Conservation (phyloP, 2,329 filamentous ascomycete species). For the Monilinia polystroma region DNA sequence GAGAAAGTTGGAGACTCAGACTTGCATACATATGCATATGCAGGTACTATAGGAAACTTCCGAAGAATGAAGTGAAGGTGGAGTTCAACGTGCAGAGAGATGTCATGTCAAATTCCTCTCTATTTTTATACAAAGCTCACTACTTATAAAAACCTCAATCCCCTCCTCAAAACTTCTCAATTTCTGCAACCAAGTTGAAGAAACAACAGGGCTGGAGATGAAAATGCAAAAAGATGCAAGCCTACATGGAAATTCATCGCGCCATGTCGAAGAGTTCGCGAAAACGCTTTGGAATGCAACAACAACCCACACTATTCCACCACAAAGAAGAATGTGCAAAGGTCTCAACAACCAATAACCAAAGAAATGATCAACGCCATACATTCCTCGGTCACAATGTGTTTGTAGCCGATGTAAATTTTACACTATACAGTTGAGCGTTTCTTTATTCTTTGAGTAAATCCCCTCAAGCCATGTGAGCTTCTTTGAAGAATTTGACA, state of each 20-base stretch:
- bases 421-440: background rate
- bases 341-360: background rate
- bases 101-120: conserved; percentile 15
- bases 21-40: conserved; percentile 18
- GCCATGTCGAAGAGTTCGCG: conserved; percentile 10
- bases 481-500: conserved; percentile 2
- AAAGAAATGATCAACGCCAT: conserved; percentile 14
- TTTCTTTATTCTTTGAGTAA: conserved; percentile 10
- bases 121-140: conserved; percentile 11
- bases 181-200: background rate
- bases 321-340: conserved; percentile 4
- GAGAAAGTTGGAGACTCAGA: conserved; percentile 10
- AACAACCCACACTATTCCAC: background rate
- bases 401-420: conserved; percentile 13
- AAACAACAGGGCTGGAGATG: conserved; percentile 1
- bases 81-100: background rate
- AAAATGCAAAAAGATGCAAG: background rate
- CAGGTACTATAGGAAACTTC: conserved; percentile 10
- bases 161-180: background rate
- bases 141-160: background rate
- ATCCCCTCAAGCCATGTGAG: conserved; percentile 6
- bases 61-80: conserved; percentile 12
- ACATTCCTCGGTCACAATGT: conserved; percentile 21
- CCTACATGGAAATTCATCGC: background rate
- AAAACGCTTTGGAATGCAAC: conserved; percentile 13